Conservation (phyloP, 345 rosid genomes). For the Geranium brycei region DNA sequence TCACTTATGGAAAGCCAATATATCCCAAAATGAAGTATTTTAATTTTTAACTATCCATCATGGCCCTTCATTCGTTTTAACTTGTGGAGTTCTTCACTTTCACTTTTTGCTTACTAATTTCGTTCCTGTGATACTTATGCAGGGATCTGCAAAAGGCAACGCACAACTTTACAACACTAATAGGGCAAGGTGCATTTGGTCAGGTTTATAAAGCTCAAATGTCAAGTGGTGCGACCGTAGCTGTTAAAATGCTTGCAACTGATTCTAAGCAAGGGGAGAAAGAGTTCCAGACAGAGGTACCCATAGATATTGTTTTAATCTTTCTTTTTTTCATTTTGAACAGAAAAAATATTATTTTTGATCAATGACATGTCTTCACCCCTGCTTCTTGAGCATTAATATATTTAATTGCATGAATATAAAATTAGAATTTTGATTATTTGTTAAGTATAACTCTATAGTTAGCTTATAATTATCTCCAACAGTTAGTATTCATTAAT, state of each 20-base stretch:
- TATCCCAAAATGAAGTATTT: background rate
- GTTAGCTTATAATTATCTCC: too few relatives aligned
- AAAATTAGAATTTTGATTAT: too few relatives aligned
- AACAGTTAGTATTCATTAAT: too few relatives aligned
- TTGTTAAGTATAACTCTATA: too few relatives aligned
- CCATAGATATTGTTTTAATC: slow-evolving; percentile 6
- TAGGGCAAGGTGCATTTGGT: slow-evolving; percentile 99
- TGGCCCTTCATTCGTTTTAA: too few relatives aligned
- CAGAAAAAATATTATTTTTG: too few relatives aligned
- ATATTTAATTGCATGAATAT: background rate
- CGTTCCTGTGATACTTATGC: slow-evolving; percentile 8
- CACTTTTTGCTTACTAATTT: background rate
- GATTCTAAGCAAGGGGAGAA: slow-evolving; percentile 98
- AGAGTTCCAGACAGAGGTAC: slow-evolving; percentile 96
- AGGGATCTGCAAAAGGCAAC: slow-evolving; percentile 99
- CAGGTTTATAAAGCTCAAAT: slow-evolving; percentile 96
- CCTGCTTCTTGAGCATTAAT: too few relatives aligned
- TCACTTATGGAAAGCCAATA: background rate
- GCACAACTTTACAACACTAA: slow-evolving; percentile 65
- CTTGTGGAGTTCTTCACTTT: background rate
- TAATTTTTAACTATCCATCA: background rate
- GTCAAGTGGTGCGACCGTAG: slow-evolving; percentile 82
- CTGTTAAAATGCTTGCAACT: slow-evolving; percentile 92
- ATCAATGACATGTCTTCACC: too few relatives aligned
- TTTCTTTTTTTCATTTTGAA: background rate